Conservation (phyloP, 257 asterid species). For the Solanum rostratum region DNA sequence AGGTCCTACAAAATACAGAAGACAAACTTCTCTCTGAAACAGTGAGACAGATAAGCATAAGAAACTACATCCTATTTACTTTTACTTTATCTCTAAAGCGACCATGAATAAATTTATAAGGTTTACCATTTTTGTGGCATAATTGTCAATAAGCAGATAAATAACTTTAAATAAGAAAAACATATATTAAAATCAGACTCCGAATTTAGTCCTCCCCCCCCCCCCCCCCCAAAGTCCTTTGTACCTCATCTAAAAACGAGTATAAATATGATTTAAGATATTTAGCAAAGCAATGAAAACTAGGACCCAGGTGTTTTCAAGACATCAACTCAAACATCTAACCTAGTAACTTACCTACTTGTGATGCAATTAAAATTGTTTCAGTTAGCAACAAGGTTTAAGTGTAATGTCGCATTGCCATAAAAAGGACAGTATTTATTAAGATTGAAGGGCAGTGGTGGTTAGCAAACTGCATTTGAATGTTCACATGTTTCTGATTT, state of each 20-base stretch:
- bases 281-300: background rate
- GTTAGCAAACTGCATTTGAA: background rate
- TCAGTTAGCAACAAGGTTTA: background rate
- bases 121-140: background rate
- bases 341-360: background rate
- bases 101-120: background rate
- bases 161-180: background rate
- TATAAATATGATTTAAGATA: background rate
- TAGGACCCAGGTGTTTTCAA: background rate
- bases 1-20: conserved; percentile 53
- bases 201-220: background rate
- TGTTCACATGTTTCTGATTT: background rate
- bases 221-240: background rate
- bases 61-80: background rate
- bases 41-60: background rate
- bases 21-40: background rate
- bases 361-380: background rate
- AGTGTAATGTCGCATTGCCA: background rate
- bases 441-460: background rate
- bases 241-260: background rate
- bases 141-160: background rate
- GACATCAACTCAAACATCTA: background rate
- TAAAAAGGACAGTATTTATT: background rate
- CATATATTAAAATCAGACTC: background rate
- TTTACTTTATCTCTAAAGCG: background rate